A percentile compares a stretch with the other conserved stretches of the same genome.
phyloP scores from a whole-genome alignment of 2,329 filamentous ascomycete genomes.

The Botryosphaeria agaves region DNA sequence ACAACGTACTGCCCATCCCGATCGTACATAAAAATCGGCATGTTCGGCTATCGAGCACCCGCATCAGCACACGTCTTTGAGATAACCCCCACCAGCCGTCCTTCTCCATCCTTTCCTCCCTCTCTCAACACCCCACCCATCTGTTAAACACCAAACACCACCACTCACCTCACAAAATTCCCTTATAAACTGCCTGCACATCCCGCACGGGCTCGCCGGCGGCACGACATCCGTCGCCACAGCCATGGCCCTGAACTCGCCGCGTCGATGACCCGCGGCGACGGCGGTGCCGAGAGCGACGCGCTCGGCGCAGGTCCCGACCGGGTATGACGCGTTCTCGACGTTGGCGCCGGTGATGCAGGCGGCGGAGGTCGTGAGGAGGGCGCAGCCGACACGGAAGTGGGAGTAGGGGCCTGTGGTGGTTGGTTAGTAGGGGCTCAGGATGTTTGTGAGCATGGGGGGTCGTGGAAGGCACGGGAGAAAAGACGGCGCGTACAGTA shows the following conservation, averaged over 20 bases:
- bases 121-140: background rate
- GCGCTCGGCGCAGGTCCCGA: constrained; percentile 88
- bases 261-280: constrained; percentile 32
- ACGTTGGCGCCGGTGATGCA: constrained; percentile 68
- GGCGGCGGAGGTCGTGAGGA: constrained; percentile 36
- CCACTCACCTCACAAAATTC: constrained; percentile 26
- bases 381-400: constrained; percentile 74
- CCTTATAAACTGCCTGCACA: constrained; percentile 70
- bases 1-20: constrained; percentile 57
- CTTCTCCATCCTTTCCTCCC: constrained; percentile 1
- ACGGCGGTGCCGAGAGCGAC: constrained; percentile 76
- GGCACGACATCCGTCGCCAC: constrained; percentile 56
- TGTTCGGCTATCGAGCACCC: constrained; percentile 25
- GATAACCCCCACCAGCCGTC: background rate
- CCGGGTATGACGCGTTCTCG: constrained; percentile 85
- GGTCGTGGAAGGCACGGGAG: background rate
- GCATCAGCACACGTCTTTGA: background rate
- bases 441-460: constrained; percentile 1
- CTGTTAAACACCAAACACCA: background rate
- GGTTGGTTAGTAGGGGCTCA: background rate
- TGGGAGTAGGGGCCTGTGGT: constrained; percentile 59
- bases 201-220: constrained; percentile 56
- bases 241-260: constrained; percentile 58
- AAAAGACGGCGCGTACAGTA: constrained; percentile 45
- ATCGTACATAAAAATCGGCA: constrained; percentile 86